These are phyloP conservation scores for Neopestalotiopsis sp. DNA, from an alignment of 2,329 filamentous ascomycete species.

Conservation along the genomic window DNA sequence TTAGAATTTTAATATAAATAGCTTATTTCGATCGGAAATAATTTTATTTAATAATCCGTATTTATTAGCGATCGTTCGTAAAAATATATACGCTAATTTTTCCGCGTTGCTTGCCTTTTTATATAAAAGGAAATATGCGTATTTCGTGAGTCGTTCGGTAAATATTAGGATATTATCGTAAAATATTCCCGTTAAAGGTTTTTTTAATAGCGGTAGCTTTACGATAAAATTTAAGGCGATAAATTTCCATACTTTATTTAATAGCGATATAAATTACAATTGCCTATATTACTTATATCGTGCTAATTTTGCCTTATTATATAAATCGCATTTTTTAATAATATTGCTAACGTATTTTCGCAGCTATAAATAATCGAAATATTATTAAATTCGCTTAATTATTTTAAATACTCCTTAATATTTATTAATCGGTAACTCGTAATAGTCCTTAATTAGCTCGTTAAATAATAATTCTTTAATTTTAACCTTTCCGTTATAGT, in stretches of 20 bases:
- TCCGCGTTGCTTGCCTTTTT: background rate
- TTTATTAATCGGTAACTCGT: background rate
- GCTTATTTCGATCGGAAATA: constrained; percentile 6
- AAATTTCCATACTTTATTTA: background rate
- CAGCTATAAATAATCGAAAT: background rate
- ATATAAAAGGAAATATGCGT: background rate
- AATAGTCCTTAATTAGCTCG: background rate
- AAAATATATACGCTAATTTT: background rate
- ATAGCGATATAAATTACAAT: background rate
- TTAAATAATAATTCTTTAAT: background rate
- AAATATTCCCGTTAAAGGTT: background rate
- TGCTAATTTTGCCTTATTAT: background rate
- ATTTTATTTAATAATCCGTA: background rate
- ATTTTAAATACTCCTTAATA: background rate
- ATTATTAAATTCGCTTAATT: background rate
- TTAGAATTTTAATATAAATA: constrained; percentile 10
- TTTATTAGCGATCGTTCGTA: background rate
- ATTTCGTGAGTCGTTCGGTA: background rate
- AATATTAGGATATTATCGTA: background rate
- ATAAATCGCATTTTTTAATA: background rate
- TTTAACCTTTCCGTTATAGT: background rate
- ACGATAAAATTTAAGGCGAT: background rate
- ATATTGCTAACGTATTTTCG: background rate
- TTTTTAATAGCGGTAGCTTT: background rate
- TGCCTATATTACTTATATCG: background rate